Base-by-base conservation (phyloP, 129 eudicot species). In the Pittosporum tobira region DNA sequence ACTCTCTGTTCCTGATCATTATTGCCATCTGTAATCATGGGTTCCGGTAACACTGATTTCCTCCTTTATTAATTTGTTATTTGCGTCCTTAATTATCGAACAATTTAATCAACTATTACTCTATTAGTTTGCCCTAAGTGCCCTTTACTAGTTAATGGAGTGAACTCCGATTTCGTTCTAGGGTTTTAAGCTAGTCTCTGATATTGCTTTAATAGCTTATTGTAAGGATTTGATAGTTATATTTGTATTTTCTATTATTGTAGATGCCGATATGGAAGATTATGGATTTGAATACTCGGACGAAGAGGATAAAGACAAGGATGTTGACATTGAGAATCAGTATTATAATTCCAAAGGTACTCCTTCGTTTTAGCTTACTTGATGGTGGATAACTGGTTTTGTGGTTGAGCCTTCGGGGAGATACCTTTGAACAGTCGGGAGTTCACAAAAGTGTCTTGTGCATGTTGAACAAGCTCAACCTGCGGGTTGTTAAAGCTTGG, bases 181-280 rank as follows among this genome's bases (percentile, higher is more conserved):
- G 45, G 45, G 11, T 40, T 40, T 40, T n/a, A 10, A 40, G 46
- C 14, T 40, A 1, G 3, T 40, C n/a, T 40, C 16, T 40, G 11
- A 34, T 40, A 40, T 3, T 40, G 18, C 15, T 1, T 3, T 10
- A n/a, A n/a, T n/a, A n/a, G n/a, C n/a, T n/a, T n/a, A n/a, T n/a
- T n/a, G 52, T 31, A 23, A n/a, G 49, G 40, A n/a, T 9, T 45
- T 57, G 8, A 50, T 27, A 20, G 47, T 52, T n/a, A n/a, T 37
- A n/a, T n/a, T n/a, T 34, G 6, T 13, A 30, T 27, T 47, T 24
- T 22, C 31, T 19, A 63, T 30, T 43, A 15, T 27, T 59, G 51
- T 61, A 81, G 96, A 87, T 80, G 94, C 89, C 51, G 96, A 88
- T 65, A 88, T 88, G 96, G 96, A 88, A 59, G 96, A 88, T 58